Evolutionary conservation across 1,139 yeast genomes (phyloP).

Genomic region (Hemisphaericaspora xylofermentans): DNA sequence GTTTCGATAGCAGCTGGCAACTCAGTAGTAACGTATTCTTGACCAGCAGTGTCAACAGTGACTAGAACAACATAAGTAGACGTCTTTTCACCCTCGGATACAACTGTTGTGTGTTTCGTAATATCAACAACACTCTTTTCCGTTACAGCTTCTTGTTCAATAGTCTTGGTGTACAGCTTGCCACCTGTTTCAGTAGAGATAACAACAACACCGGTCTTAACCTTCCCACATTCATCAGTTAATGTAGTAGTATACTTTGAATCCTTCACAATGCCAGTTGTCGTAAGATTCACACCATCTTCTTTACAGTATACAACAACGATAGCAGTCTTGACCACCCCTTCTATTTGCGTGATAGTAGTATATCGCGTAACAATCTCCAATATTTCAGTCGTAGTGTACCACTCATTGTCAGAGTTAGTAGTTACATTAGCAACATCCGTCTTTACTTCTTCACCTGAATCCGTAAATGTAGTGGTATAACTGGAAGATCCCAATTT

Average conservation of each 20-base stretch:
- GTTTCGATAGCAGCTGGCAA: too few relatives aligned
- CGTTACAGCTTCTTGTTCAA: too few relatives aligned
- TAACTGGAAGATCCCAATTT: too few relatives aligned
- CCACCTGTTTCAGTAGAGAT: not conserved
- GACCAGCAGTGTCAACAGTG: too few relatives aligned
- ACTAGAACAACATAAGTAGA: too few relatives aligned
- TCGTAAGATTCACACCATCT: not conserved
- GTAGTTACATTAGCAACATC: conserved; percentile 10
- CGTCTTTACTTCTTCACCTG: too few relatives aligned
- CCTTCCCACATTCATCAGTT: not conserved
- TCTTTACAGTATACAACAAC: not conserved
- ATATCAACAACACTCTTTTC: too few relatives aligned
- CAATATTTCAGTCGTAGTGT: not conserved
- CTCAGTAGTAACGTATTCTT: too few relatives aligned
- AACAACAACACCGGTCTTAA: not conserved
- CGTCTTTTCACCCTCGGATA: too few relatives aligned
- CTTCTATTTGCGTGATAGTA: not conserved
- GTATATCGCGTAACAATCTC: not conserved
- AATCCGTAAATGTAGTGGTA: too few relatives aligned
- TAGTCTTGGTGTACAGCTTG: not conserved
- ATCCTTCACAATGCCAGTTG: not conserved
- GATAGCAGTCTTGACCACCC: not conserved
- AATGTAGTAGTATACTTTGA: not conserved
- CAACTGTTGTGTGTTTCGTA: too few relatives aligned
- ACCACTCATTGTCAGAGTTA: conserved; percentile 4